Evolutionary conservation across 2,329 filamentous ascomycete species (phyloP).

Genomic region (Pseudomassariella vexata): DNA sequence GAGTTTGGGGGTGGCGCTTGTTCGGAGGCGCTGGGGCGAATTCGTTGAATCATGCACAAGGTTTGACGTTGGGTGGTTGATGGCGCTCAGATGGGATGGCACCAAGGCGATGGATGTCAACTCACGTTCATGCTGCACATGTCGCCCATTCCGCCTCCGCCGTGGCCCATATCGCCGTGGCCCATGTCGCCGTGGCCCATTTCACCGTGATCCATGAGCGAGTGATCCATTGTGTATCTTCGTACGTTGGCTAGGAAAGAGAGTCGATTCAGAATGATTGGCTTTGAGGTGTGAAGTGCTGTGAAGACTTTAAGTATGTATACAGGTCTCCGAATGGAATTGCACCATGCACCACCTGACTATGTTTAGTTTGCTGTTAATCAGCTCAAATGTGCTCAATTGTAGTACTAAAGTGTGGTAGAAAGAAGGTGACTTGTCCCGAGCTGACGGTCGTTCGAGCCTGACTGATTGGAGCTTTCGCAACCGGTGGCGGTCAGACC

Average conservation of each 20-base stretch:
- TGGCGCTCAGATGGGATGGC: neutral
- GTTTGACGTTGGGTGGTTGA: slow-evolving; percentile 1
- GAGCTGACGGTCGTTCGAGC: too few relatives aligned
- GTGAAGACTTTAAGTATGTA: neutral
- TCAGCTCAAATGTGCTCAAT: slow-evolving; percentile 36
- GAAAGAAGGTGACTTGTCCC: too few relatives aligned
- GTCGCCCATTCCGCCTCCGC: slow-evolving; percentile 51
- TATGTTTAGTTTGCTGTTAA: too few relatives aligned
- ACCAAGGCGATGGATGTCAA: slow-evolving; percentile 1
- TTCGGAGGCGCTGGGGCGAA: too few relatives aligned
- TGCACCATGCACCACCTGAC: too few relatives aligned
- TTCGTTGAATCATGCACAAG: too few relatives aligned
- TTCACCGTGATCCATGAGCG: slow-evolving; percentile 30
- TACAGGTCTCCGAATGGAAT: too few relatives aligned
- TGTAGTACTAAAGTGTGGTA: slow-evolving; percentile 1
- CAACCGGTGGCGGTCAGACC: too few relatives aligned
- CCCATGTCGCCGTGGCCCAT: slow-evolving; percentile 43
- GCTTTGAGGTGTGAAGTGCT: neutral
- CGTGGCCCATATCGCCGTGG: slow-evolving; percentile 49
- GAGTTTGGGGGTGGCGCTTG: too few relatives aligned
- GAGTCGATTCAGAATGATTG: neutral
- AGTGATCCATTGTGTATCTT: slow-evolving; percentile 5
- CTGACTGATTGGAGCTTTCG: too few relatives aligned
- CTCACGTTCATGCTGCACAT: slow-evolving; percentile 90
- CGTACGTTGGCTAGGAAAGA: neutral